Evolutionary conservation across 768 basidiomycete species (phyloP), one percentile per base, ranked within the genome.

Genomic region (Cystofilobasidium capitatum): DNA sequence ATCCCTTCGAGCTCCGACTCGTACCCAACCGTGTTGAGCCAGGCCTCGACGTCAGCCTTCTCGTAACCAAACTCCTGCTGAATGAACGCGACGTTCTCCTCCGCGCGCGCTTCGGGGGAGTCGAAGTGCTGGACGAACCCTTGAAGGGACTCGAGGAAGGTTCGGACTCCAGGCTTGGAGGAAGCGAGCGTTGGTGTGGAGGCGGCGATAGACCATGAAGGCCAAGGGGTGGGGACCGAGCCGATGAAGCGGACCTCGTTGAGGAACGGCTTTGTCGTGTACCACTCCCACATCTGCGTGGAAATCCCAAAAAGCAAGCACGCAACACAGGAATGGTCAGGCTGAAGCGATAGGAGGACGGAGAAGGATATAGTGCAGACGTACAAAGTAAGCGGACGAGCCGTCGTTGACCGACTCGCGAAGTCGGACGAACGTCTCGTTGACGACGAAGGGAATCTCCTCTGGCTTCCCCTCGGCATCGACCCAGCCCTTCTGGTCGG

Each of bases 121-220:
- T 79, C 75, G 77, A 96, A 97, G 12, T 75, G 76, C 33, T 79
- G 81, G 24, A 93, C 87, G 73, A 86, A 84, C 6, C 72, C 77
- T 7, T 87, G 83, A 26, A 97, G 82, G 33, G 78, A 75, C 6
- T 79, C 68, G 17, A 97, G 79, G 79, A 96, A 96, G 3, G 75
- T 60, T 22, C 76, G 75, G 17, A 91, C 79, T 0, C 79, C 79
- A 1, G 75, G 72, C 0, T 82, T 69, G 5, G 59, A 67, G 0
- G 55, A 49, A 22, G n/a, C 20, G 45, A 69, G 58, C 22, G 36
- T 59, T 14, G 54, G 40, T 10, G 87, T 86, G 71, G 90, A 87
- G 10, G 90, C 90, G 31, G 89, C 93, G 73, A 98, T 89, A 66
- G 89, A 79, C 94, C 94, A 99, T 0, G 91, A 93, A 17, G 92